Conservation (phyloP, 164 flowering plant species). For the Platanus orientalis region DNA sequence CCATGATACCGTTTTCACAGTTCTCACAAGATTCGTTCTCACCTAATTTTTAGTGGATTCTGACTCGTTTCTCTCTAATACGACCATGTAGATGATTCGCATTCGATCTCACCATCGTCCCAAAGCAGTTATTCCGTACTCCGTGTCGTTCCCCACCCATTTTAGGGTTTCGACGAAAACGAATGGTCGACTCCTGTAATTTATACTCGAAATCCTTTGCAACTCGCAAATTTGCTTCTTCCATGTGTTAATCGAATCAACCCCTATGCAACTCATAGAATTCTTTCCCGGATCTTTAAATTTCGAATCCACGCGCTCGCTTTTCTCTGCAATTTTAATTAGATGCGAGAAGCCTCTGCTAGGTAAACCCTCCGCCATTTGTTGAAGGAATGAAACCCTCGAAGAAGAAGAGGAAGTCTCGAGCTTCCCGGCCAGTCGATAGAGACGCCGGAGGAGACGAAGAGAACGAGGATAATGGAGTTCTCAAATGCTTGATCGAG, state of each 20-base stretch:
- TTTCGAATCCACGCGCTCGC: not conserved
- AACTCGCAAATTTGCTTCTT: not conserved
- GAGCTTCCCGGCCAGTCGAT: slow-evolving; percentile 12
- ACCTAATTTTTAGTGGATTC: no score
- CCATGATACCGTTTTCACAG: no score
- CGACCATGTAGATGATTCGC: no score
- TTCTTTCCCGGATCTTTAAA: not conserved
- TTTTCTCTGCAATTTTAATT: not conserved
- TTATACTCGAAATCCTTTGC: not conserved
- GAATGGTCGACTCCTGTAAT: not conserved
- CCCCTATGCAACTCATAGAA: not conserved
- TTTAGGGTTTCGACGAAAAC: not conserved
- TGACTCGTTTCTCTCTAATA: no score
- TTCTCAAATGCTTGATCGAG: slow-evolving; percentile 27
- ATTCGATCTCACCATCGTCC: not conserved
- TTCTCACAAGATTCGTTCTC: no score
- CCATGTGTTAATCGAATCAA: not conserved
- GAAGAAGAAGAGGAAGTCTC: slow-evolving; percentile 42
- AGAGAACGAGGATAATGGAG: slow-evolving; percentile 14
- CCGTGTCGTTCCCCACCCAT: not conserved
- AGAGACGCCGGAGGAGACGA: not conserved
- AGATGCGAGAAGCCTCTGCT: not conserved
- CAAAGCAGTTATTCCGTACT: not conserved
- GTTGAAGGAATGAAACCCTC: slow-evolving; percentile 14
- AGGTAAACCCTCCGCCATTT: not conserved